phyloP scores from a whole-genome alignment of 2,329 filamentous ascomycete species.

The Xylariales sp. region DNA sequence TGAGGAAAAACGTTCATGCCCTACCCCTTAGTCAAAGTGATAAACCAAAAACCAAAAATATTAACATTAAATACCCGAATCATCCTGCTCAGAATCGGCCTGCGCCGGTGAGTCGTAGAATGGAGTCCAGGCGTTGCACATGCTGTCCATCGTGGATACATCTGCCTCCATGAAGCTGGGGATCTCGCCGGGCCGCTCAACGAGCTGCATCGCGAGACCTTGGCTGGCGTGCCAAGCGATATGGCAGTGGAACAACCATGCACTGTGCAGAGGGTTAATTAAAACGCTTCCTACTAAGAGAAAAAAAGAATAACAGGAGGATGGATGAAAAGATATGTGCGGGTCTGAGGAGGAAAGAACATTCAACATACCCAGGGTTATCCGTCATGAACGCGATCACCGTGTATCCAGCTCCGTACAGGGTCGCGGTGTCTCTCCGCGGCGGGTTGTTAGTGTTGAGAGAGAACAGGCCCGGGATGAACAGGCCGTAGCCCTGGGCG shows the following conservation, averaged over 20 bases:
- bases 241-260: too few relatives aligned
- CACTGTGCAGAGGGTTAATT: too few relatives aligned
- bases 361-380: constrained; percentile 13
- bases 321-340: neutral
- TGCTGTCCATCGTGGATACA: constrained; percentile 15
- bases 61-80: constrained; percentile 2
- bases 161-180: constrained; percentile 18
- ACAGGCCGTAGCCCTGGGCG: constrained; percentile 22
- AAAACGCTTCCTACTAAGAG: too few relatives aligned
- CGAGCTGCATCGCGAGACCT: constrained; percentile 48
- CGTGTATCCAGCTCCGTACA: neutral
- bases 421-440: neutral
- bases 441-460: constrained; percentile 19
- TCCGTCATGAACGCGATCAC: constrained; percentile 5
- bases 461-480: constrained; percentile 16
- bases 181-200: constrained; percentile 25
- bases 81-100: constrained; percentile 2
- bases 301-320: constrained; percentile 13
- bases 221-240: constrained; percentile 44
- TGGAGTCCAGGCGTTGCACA: constrained; percentile 18
- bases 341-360: neutral
- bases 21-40: too few relatives aligned
- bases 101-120: neutral
- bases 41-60: neutral
- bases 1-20: too few relatives aligned